phyloP scores from a whole-genome alignment of 805 yeast genomes.

The Wickerhamiella azyma region DNA sequence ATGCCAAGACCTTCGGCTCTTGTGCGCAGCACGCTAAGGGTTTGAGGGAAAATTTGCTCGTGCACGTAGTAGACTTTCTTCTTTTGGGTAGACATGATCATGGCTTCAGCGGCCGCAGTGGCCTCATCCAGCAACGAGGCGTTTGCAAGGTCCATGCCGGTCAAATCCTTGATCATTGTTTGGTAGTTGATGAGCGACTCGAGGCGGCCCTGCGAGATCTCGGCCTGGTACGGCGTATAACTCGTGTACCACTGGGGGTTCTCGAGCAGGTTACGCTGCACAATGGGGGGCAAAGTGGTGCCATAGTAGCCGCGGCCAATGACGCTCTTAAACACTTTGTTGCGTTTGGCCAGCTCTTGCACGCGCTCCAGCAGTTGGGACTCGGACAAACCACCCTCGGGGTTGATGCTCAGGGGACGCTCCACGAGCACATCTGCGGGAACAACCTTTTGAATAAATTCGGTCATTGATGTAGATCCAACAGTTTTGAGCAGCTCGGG shows the following conservation, averaged over 20 bases:
- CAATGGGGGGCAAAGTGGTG: constrained; percentile 78
- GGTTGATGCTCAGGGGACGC: constrained; percentile 53
- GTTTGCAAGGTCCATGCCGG: constrained; percentile 90
- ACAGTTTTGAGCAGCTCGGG: constrained; percentile 49
- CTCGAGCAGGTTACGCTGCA: constrained; percentile 83
- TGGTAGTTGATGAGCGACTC: constrained; percentile 85
- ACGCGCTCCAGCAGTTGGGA: constrained; percentile 62
- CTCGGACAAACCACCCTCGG: constrained; percentile 66
- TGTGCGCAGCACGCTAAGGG: constrained; percentile 60
- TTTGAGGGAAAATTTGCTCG: constrained; percentile 67
- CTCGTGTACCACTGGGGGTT: constrained; percentile 98
- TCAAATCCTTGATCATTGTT: constrained; percentile 78
- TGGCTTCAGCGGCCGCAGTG: constrained; percentile 95
- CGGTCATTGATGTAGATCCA: constrained; percentile 53
- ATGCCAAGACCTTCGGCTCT: constrained; percentile 68
- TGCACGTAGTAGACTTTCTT: constrained; percentile 72
- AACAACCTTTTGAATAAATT: constrained; percentile 57
- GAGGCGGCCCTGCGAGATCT: constrained; percentile 90
- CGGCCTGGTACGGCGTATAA: constrained; percentile 97
- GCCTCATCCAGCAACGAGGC: constrained; percentile 94
- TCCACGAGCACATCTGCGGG: constrained; percentile 63
- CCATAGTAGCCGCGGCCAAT: constrained; percentile 95
- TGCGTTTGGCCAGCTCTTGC: constrained; percentile 55
- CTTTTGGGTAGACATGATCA: constrained; percentile 68
- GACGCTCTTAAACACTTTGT: constrained; percentile 56